These are phyloP conservation scores for Euclidium syriacum DNA, from an alignment of 345 rosid species.

Conservation along the genomic window DNA sequence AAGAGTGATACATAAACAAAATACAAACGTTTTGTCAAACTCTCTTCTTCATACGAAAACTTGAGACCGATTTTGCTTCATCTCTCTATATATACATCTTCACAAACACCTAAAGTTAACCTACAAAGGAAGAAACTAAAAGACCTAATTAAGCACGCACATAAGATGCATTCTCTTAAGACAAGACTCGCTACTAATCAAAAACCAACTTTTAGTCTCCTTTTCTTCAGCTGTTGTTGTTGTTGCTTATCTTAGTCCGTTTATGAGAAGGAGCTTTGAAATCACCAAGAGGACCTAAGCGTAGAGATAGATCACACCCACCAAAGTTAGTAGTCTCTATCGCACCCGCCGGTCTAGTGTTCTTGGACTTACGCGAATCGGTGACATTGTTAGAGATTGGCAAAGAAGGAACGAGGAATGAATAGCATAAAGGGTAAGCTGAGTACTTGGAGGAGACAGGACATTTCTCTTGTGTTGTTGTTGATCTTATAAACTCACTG, in stretches of 20 bases:
- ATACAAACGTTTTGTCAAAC: no score
- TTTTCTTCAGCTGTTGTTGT: slow-evolving; percentile 10
- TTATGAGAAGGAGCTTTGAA: slow-evolving; percentile 24
- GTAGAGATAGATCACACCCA: slow-evolving; percentile 63
- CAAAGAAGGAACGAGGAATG: slow-evolving; percentile 3
- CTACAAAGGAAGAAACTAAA: slow-evolving; percentile 3
- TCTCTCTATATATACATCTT: slow-evolving; percentile 12
- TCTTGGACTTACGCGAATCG: slow-evolving; percentile 12
- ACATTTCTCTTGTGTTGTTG: slow-evolving; percentile 19
- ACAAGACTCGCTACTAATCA: background rate
- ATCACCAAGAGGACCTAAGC: slow-evolving; percentile 57
- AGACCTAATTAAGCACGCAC: background rate
- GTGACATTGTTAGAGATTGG: slow-evolving; percentile 2
- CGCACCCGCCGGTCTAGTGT: slow-evolving; percentile 4
- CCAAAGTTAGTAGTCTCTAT: slow-evolving; percentile 11
- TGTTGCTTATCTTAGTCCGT: slow-evolving; percentile 23
- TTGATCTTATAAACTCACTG: background rate
- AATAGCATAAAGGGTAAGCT: slow-evolving; percentile 26
- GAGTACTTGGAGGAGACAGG: slow-evolving; percentile 18
- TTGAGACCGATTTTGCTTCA: background rate
- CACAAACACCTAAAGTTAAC: slow-evolving; percentile 13
- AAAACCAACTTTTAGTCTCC: background rate
- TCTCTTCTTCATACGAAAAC: no score
- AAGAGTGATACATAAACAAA: no score
- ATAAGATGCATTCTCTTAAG: background rate